phyloP scores from a whole-genome alignment of 164 flowering plant species.

The Hamamelis virginiana region DNA sequence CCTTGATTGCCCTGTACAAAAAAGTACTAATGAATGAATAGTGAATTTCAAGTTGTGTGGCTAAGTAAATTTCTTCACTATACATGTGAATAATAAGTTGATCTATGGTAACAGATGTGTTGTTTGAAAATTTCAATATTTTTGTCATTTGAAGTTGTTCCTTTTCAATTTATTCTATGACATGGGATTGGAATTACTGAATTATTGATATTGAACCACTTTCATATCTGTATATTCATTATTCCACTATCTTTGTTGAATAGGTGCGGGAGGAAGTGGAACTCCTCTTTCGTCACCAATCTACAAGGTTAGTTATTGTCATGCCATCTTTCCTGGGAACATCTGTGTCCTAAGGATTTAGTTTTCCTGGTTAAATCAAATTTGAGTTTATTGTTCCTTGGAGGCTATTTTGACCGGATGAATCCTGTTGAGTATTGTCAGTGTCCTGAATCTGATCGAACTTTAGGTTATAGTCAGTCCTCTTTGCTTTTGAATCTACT shows the following conservation, averaged over 20 bases:
- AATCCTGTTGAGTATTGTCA: not conserved
- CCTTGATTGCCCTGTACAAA: too few species aligned
- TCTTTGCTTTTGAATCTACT: not conserved
- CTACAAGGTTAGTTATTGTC: slow-evolving; percentile 39
- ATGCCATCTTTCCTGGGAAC: not conserved
- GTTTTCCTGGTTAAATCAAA: not conserved
- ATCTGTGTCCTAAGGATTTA: not conserved
- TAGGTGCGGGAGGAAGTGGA: slow-evolving; percentile 67
- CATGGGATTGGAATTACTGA: not conserved
- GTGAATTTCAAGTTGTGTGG: not conserved
- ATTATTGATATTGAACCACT: not conserved
- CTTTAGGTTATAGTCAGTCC: not conserved
- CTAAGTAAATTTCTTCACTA: not conserved
- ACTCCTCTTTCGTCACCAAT: slow-evolving; percentile 14
- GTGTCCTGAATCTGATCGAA: not conserved
- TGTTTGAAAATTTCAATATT: not conserved
- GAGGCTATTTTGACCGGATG: not conserved
- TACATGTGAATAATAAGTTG: not conserved
- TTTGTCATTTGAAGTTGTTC: not conserved
- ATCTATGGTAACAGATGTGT: not conserved
- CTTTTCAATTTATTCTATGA: not conserved
- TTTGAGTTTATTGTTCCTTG: not conserved
- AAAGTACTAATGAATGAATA: too few species aligned
- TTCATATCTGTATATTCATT: slow-evolving; percentile 1
- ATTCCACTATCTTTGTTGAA: slow-evolving; percentile 11